Evolutionary conservation across 2,329 filamentous ascomycete species (phyloP).

Genomic region (Colletotrichum sp.): DNA sequence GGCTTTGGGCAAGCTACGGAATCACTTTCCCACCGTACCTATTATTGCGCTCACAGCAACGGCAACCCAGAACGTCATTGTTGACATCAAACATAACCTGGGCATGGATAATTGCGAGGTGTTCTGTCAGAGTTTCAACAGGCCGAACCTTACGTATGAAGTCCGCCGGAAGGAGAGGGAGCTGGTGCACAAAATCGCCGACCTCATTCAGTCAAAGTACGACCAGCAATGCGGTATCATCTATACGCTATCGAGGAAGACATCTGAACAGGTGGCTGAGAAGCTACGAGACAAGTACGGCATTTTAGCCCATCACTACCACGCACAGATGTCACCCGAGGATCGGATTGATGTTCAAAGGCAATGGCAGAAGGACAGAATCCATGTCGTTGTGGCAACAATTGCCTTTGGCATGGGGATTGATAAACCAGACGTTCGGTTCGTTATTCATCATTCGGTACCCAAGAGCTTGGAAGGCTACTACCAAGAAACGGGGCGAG

Average conservation of each 20-base stretch:
- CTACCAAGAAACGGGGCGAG: conserved; percentile 96
- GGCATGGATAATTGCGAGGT: conserved; percentile 78
- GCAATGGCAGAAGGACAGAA: conserved; percentile 79
- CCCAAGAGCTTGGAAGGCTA: conserved; percentile 97
- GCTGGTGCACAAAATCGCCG: conserved; percentile 54
- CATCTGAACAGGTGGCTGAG: conserved; percentile 79
- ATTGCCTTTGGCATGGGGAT: conserved; percentile 99
- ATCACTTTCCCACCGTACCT: conserved; percentile 77
- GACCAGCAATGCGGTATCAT: conserved; percentile 82
- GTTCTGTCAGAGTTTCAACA: conserved; percentile 94
- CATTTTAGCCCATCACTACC: conserved; percentile 83
- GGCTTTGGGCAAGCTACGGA: conserved; percentile 75
- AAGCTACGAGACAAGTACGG: conserved; percentile 64
- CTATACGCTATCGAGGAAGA: conserved; percentile 87
- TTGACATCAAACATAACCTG: conserved; percentile 92
- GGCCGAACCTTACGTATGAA: conserved; percentile 92
- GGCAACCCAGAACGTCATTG: conserved; percentile 89
- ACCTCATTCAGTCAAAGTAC: conserved; percentile 75
- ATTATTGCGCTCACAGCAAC: conserved; percentile 96
- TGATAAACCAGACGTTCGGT: conserved; percentile 95
- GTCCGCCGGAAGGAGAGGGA: conserved; percentile 67
- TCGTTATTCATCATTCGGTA: conserved; percentile 91
- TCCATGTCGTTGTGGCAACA: conserved; percentile 93
- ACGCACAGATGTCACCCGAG: conserved; percentile 74
- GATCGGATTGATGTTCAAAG: conserved; percentile 76